Evolutionary conservation across 495 filamentous ascomycete genomes (phyloP).

Genomic region (Chaetomium cochliodes): DNA sequence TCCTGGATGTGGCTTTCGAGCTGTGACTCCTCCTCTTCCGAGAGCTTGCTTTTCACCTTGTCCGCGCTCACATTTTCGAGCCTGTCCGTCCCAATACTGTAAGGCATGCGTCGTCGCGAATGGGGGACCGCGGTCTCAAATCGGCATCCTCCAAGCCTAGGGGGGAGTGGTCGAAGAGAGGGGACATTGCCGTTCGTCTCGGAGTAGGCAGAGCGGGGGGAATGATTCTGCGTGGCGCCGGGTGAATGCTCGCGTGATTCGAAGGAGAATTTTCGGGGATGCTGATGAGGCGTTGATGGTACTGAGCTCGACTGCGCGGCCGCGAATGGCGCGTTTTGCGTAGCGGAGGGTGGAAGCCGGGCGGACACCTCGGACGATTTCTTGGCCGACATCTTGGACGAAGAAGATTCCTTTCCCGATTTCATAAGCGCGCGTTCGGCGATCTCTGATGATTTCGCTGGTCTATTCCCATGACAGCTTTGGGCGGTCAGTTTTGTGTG

Average conservation of each 20-base stretch:
- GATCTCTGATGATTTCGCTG: slow-evolving; percentile 47
- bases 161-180: slow-evolving; percentile 57
- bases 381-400: slow-evolving; percentile 52
- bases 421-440: slow-evolving; percentile 57
- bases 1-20: slow-evolving; percentile 78
- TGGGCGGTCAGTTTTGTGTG: slow-evolving; percentile 42
- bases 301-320: slow-evolving; percentile 82
- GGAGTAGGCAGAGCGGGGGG: slow-evolving; percentile 85
- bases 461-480: slow-evolving; percentile 61
- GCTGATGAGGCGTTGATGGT: slow-evolving; percentile 90
- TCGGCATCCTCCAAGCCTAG: slow-evolving; percentile 62
- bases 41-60: slow-evolving; percentile 63
- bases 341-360: slow-evolving; percentile 38
- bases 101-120: slow-evolving; percentile 75
- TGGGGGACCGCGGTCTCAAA: slow-evolving; percentile 65
- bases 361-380: slow-evolving; percentile 39
- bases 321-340: slow-evolving; percentile 29
- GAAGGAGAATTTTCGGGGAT: slow-evolving; percentile 77
- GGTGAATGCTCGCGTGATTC: slow-evolving; percentile 87
- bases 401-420: slow-evolving; percentile 46
- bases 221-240: slow-evolving; percentile 68
- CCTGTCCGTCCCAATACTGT: slow-evolving; percentile 74
- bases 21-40: slow-evolving; percentile 71
- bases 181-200: slow-evolving; percentile 74
- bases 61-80: slow-evolving; percentile 66